A percentile compares a stretch with the other conserved stretches of the same genome.
Conservation (phyloP, 78 protist genomes). For the Tieghemostelium lacteum region DNA sequence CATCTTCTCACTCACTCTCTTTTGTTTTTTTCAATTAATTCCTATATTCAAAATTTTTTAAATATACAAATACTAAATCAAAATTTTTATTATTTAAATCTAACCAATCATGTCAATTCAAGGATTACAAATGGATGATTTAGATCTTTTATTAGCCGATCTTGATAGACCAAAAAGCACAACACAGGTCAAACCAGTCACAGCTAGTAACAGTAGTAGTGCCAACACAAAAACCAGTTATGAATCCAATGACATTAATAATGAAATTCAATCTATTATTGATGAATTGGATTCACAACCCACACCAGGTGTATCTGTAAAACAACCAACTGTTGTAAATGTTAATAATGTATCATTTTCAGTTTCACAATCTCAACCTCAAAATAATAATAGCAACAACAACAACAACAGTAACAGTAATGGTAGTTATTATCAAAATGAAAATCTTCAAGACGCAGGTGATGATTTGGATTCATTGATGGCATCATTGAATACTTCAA, state of each 20-base stretch:
- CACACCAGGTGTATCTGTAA: not conserved
- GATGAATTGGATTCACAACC: conserved; percentile 45
- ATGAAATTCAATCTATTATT: conserved; percentile 45
- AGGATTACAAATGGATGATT: conserved; percentile 83
- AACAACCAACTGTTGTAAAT: not conserved
- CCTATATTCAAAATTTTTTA: not conserved
- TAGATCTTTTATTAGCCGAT: conserved; percentile 81
- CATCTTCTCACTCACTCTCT: not conserved
- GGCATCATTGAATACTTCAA: conserved; percentile 60
- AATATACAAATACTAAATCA: not conserved
- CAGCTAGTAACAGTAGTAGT: conserved; percentile 12
- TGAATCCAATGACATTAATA: conserved; percentile 16
- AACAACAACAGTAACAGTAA: not conserved
- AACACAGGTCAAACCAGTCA: not conserved
- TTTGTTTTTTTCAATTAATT: too few relatives aligned
- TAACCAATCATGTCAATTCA: conserved; percentile 15
- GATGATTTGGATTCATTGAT: conserved; percentile 79
- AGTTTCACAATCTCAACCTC: not conserved
- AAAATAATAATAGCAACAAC: not conserved
- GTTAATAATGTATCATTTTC: not conserved
- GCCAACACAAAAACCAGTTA: not conserved
- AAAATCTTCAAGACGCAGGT: not conserved
- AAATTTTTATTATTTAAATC: not conserved
- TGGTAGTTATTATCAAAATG: not conserved
- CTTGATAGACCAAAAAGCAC: conserved; percentile 74